Evolutionary conservation across 2,329 filamentous ascomycete species (phyloP).

Genomic region (Exophiala spinifera): DNA sequence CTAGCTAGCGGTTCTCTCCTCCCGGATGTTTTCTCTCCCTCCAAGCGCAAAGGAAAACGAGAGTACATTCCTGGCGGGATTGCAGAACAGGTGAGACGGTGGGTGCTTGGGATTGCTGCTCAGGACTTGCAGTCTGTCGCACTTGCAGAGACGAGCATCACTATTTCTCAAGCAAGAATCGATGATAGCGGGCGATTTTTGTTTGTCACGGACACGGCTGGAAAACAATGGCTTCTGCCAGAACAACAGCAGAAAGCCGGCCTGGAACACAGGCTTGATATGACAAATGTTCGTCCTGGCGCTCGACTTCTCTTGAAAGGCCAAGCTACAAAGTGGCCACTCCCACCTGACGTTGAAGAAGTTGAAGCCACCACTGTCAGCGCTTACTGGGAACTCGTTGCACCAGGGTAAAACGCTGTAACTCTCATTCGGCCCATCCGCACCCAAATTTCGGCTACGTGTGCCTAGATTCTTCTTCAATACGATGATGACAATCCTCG

Average conservation of each 20-base stretch:
- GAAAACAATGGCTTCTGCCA: constrained; percentile 20
- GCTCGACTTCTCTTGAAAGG: constrained; percentile 14
- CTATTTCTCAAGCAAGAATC: constrained; percentile 1
- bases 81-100: constrained; percentile 22
- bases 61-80: constrained; percentile 25
- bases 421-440: too few relatives aligned
- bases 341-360: constrained; percentile 1
- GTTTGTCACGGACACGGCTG: constrained; percentile 10
- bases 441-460: too few relatives aligned
- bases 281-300: constrained; percentile 5
- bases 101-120: constrained; percentile 24
- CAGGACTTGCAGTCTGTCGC: constrained; percentile 9
- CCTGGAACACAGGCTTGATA: neutral
- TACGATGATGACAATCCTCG: too few relatives aligned
- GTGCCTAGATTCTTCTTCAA: too few relatives aligned
- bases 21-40: constrained; percentile 29
- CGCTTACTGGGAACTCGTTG: constrained; percentile 18
- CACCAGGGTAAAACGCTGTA: neutral
- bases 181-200: constrained; percentile 20
- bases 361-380: constrained; percentile 5
- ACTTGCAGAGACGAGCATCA: constrained; percentile 4
- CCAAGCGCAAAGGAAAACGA: constrained; percentile 22
- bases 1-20: constrained; percentile 8
- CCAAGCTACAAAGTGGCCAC: constrained; percentile 16
- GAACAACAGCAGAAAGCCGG: constrained; percentile 10